These are phyloP conservation scores for Heliophila coronopifolia DNA, from an alignment of 441 rosid species.

Conservation along the genomic window DNA sequence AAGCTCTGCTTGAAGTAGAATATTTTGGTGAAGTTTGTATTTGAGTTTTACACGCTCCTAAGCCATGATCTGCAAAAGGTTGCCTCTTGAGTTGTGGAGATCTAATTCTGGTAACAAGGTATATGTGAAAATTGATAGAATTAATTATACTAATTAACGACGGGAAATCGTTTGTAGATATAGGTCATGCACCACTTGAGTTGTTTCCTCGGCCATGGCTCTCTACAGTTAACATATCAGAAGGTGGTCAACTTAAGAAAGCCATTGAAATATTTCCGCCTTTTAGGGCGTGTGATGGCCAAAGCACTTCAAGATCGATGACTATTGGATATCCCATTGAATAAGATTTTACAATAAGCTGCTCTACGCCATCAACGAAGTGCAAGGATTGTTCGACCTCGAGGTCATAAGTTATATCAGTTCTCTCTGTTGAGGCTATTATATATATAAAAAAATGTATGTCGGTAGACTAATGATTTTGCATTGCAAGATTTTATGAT, in stretches of 20 bases:
- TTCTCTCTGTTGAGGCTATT: too few species aligned
- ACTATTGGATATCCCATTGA: constrained; percentile 80
- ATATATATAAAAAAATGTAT: too few species aligned
- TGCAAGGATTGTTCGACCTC: constrained; percentile 96
- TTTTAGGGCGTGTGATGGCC: constrained; percentile 96
- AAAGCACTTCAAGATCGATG: constrained; percentile 99
- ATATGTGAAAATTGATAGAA: constrained; percentile 55
- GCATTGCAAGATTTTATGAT: too few species aligned
- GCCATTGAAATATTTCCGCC: constrained; percentile 78
- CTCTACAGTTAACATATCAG: constrained; percentile 61
- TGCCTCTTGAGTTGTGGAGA: constrained; percentile 94
- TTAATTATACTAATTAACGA: constrained; percentile 42
- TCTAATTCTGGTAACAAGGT: constrained; percentile 48
- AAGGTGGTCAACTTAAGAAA: constrained; percentile 65
- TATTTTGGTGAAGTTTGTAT: constrained; percentile 99
- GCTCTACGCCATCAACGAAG: constrained; percentile 90
- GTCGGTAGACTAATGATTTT: too few species aligned
- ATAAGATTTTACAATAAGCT: constrained; percentile 85
- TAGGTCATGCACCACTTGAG: constrained; percentile 78
- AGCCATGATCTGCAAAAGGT: constrained; percentile 92
- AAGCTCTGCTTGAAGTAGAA: constrained; percentile 98
- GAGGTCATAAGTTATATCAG: constrained; percentile 58
- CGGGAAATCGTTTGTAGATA: constrained; percentile 41
- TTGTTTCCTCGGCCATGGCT: constrained; percentile 96
- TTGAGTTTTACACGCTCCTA: constrained; percentile 93